Evolutionary conservation across 2,329 filamentous ascomycete species (phyloP), one percentile per base, ranked within the genome.

Genomic region (Pezicula rhizophila): DNA sequence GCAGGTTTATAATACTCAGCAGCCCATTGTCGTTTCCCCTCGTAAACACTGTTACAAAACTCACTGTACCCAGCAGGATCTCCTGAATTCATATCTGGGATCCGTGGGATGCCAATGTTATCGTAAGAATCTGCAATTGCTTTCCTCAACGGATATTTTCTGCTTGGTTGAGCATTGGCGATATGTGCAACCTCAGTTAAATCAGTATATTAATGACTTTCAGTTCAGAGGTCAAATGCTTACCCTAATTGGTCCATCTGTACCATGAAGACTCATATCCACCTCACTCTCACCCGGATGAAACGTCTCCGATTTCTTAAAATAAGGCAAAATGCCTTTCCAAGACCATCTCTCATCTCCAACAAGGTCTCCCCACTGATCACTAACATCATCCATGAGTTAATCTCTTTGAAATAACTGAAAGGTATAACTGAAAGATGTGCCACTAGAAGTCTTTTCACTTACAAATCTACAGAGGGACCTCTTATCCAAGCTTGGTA

Each of bases 291-390:
- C 41, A 0, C 58, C 15, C 23, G 58, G 56, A 12, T 64, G 62
- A 17, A 57, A 59, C 8, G 50, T 52, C 39, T 53, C 51, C 5
- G 39, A 33, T 50, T 67, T 71, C 34, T 60, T 62, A 46, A 75
- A 66, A 60, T 72, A 78, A 3, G 70, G 70, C 17, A 71, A 62
- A 31, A 76, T 66, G 8, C 66, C 66, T 3, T 71, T 59, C 49
- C 73, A 74, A 51, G 66, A 68, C 68, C 74, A 79, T 3, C 64
- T 58, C 1, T 66, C 46, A 44, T 76, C 71, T 2, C 60, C 62
- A 1, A 67, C 60, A 7, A 67, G 54, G n/a, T 62, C 53, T 4
- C 63, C 68, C 74, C 73, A 76, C 34, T 66, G 64, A 26, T 76
- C 67, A 55, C 70, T 76, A 31, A 31, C 8, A 7, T 7, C 28